Evolutionary conservation across 1,284 basidiomycete species (phyloP).

Genomic region (Athelia sp.): DNA sequence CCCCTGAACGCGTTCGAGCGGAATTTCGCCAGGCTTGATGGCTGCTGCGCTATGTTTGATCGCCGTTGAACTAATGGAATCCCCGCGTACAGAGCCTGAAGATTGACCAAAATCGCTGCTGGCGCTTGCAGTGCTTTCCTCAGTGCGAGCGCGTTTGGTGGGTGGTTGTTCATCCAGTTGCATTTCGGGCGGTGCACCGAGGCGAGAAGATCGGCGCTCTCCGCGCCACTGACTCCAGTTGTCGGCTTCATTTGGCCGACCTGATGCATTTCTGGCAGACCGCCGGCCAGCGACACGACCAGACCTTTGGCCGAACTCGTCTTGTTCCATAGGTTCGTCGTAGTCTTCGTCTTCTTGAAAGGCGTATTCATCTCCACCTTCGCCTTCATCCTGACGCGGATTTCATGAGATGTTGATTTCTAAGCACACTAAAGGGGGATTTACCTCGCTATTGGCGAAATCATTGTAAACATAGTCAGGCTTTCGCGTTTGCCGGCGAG

Average conservation of each 20-base stretch:
- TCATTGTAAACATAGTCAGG: constrained; percentile 77
- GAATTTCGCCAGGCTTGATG: constrained; percentile 61
- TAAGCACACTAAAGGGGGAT: constrained; percentile 14
- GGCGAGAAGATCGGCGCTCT: constrained; percentile 65
- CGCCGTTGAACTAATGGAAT: constrained; percentile 29
- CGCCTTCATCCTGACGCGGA: constrained; percentile 45
- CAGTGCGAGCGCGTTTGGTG: constrained; percentile 66
- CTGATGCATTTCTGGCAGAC: constrained; percentile 50
- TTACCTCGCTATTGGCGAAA: constrained; percentile 53
- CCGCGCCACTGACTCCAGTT: constrained; percentile 58
- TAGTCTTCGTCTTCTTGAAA: constrained; percentile 59
- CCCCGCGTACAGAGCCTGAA: constrained; percentile 21
- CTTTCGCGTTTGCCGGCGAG: constrained; percentile 59
- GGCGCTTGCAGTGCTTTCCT: constrained; percentile 67
- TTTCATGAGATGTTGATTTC: neutral
- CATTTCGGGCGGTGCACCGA: constrained; percentile 50
- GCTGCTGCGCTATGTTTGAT: constrained; percentile 47
- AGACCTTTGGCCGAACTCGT: constrained; percentile 33
- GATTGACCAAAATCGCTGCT: constrained; percentile 32
- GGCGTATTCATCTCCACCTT: constrained; percentile 50
- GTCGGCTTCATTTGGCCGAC: constrained; percentile 50
- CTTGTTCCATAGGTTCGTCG: constrained; percentile 53
- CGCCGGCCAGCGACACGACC: constrained; percentile 39
- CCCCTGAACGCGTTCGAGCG: constrained; percentile 65
- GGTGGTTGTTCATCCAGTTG: constrained; percentile 44